Percentiles rank a stretch among this genome's conserved stretches.
These are phyloP conservation scores for Globisporangium megalacanthum DNA, from an alignment of 352 stramenopile species.

Conservation along the genomic window DNA sequence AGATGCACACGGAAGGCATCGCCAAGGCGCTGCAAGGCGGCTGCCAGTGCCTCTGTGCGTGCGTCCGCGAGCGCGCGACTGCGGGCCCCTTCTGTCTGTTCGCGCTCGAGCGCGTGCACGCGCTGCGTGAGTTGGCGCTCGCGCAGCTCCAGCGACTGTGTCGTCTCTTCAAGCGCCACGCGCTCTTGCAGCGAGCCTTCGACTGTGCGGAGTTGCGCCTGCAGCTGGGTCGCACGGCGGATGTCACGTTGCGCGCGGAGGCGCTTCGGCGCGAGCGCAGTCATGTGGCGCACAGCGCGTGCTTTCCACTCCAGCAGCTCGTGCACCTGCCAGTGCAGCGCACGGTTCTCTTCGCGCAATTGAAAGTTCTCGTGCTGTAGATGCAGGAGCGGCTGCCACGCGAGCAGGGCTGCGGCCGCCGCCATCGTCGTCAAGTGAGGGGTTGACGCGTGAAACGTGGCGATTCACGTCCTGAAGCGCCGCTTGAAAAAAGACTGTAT, in stretches of 20 bases:
- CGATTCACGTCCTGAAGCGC: background rate
- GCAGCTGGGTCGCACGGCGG: constrained; percentile 42
- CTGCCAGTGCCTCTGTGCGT: constrained; percentile 16
- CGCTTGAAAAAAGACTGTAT: too few relatives aligned
- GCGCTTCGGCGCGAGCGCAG: constrained; percentile 47
- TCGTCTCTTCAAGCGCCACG: constrained; percentile 37
- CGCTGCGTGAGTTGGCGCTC: constrained; percentile 22
- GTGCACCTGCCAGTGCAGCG: constrained; percentile 36
- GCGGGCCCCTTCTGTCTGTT: constrained; percentile 21
- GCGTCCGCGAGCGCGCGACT: constrained; percentile 9
- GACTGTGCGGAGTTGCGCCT: constrained; percentile 44
- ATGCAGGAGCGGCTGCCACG: constrained; percentile 50
- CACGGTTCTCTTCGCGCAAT: constrained; percentile 48
- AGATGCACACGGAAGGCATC: constrained; percentile 53
- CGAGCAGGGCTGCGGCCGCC: constrained; percentile 36
- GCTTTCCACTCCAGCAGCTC: constrained; percentile 64
- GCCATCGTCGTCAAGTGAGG: constrained; percentile 14
- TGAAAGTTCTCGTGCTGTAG: constrained; percentile 66
- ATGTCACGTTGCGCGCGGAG: constrained; percentile 37
- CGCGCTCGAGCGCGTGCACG: constrained; percentile 21
- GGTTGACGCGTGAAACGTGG: background rate
- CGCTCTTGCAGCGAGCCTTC: constrained; percentile 53
- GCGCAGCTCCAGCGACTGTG: constrained; percentile 29
- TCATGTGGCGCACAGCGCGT: constrained; percentile 56
- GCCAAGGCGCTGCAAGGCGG: constrained; percentile 31